Evolutionary conservation across 2,329 filamentous ascomycete species (phyloP), one percentile per base, ranked within the genome.

Genomic region (Epichloe coenophiala): DNA sequence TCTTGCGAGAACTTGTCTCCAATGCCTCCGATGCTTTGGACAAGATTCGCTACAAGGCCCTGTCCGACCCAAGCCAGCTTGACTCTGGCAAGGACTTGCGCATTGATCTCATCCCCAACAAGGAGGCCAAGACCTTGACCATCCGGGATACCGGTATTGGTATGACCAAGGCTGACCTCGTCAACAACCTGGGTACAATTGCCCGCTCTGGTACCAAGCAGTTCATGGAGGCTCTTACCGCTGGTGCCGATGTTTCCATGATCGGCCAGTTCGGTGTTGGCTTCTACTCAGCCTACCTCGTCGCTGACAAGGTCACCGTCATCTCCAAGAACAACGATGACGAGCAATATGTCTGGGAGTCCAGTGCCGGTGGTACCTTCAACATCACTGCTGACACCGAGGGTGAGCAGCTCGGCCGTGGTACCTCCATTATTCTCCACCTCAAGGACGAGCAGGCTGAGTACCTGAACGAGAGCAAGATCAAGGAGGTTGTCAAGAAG

Each of bases 401-500:
- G 67, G 88, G 90, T 61, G 84, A 91, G 78, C 84, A 78, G 60
- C 80, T 98, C 59, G 90, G 90, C 69, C 91, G 93, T 65, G 93
- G 93, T 71, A 94, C 89, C 71, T 90, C 95, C 83, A 94, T 98
- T 71, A 84, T 97, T 73, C 88, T 98, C 56, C 88, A 97, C 80
- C 80, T 98, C 67, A 98, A 98, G 87, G 93, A 98, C 63, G 93
- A 98, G 83, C 93, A 98, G 81, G 79, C 78, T 59, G 93, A 97
- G 72, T 98, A 95, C 83, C 80, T 97, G 61, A 94, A 97, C 74
- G 93, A 98, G 86, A 80, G 80, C 80, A 93, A 91, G 81, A 86
- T 98, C 80, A 98, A 98, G 87, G 93, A 98, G 81, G 91, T 98
- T 60, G 90, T 98, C 80, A 97, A 97, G 89, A 98, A 98, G 88